Evolutionary conservation across 1,284 basidiomycete species (phyloP).

Genomic region (Fomitopsis schrenkii): DNA sequence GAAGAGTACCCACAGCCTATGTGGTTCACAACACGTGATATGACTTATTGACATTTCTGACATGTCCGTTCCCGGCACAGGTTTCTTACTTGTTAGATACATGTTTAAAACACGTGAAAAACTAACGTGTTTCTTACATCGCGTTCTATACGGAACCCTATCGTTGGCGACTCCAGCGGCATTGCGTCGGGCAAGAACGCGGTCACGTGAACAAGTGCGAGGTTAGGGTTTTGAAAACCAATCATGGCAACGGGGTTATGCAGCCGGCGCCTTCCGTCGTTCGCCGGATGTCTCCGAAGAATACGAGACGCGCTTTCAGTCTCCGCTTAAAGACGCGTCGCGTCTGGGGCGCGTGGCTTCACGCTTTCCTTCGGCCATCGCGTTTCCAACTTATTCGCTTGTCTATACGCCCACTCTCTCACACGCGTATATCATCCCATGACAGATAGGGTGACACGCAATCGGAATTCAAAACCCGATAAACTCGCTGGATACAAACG

Average conservation of each 20-base stretch:
- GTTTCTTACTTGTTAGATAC: no score
- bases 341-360: constrained; percentile 18
- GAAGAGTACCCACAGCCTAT: no score
- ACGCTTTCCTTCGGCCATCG: not conserved
- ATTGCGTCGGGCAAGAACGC: not conserved
- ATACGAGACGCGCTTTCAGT: constrained; percentile 38
- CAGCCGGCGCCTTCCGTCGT: not conserved
- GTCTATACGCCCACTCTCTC: not conserved
- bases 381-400: not conserved
- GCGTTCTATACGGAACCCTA: no score
- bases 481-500: constrained; percentile 32
- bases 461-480: constrained; percentile 25
- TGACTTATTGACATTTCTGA: no score
- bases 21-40: no score
- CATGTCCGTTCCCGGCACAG: no score
- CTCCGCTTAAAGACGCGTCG: constrained; percentile 30
- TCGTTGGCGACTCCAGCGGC: constrained; percentile 3
- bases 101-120: no score
- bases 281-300: not conserved
- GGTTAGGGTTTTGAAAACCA: constrained; percentile 2
- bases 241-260: not conserved
- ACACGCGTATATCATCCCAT: constrained; percentile 9
- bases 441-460: constrained; percentile 26
- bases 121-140: no score
- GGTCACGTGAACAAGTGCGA: not conserved